Base-by-base conservation (phyloP, 768 basidiomycete species). In the Leccinum rimulosum region DNA sequence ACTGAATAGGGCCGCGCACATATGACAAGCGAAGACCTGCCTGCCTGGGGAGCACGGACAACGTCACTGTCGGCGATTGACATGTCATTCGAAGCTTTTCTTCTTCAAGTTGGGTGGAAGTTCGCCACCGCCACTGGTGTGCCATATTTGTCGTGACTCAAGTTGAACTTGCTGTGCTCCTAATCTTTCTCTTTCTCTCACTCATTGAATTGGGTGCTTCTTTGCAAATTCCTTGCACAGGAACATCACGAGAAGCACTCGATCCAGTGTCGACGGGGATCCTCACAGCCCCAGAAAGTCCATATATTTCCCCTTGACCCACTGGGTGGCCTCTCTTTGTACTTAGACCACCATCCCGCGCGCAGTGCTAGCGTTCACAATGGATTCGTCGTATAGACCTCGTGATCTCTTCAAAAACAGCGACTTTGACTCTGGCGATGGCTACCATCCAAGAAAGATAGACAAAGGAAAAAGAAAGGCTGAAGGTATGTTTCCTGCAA, bases 401-500 rank as follows among this genome's bases (percentile, higher is more conserved):
- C 68, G 62, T 27, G 45, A 60, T 10, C 7, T 64, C 22, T 69
- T 68, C 12, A 1, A 2, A 3, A 6, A 43, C 3, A 19, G 3
- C 4, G 19, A 53, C 14, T 19, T 28, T 5, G 35, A 58, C 25
- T 7, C 25, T 3, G 43, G 43, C 19, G 22, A 57, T 12, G 15
- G 0, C 27, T 27, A 51, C 25, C 10, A 50, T 61, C 38, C 68
- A 15, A 53, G 17, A 9, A 58, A 22, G 27, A 9, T 55, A 17
- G 67, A 68, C 50, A 68, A 68, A 40, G 68, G 68, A 5, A 66
- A 68, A 45, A 54, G 15, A 55, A 68, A 60, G 47, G 68, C 62
- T 0, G 55, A 64, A 31, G 68, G 67, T 64, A 12, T 25, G 56
- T 50, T 17, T 49, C 25, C 8, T 25, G n/a, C 11, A 1, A 6